These are phyloP conservation scores for Aphanocladium album DNA, from an alignment of 2,329 filamentous ascomycete species.

Conservation along the genomic window DNA sequence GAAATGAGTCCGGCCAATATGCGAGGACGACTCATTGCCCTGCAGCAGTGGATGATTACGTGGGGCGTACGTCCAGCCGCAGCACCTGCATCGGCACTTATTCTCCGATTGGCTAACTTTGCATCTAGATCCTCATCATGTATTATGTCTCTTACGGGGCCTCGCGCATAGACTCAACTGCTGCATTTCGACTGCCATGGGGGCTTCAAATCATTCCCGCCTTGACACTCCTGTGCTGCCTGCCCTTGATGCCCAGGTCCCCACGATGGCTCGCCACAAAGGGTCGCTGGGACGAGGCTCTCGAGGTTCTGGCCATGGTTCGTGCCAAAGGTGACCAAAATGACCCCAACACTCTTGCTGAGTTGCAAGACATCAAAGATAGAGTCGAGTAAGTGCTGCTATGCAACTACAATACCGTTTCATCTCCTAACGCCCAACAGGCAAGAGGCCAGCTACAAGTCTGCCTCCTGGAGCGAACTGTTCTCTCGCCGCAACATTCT, in stretches of 20 bases:
- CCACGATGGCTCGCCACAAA: slow-evolving; percentile 58
- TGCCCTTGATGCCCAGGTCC: slow-evolving; percentile 54
- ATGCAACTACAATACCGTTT: too few relatives aligned
- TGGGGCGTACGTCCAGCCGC: slow-evolving; percentile 39
- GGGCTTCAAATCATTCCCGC: slow-evolving; percentile 57
- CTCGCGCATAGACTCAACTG: slow-evolving; percentile 49
- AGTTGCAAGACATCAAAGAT: slow-evolving; percentile 46
- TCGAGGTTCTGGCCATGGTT: slow-evolving; percentile 46
- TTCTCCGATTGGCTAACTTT: slow-evolving; percentile 29
- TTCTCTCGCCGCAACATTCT: slow-evolving; percentile 40
- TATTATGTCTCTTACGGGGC: slow-evolving; percentile 61
- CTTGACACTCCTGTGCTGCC: slow-evolving; percentile 48
- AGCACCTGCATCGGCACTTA: slow-evolving; percentile 43
- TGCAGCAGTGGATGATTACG: slow-evolving; percentile 47
- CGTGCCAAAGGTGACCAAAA: slow-evolving; percentile 48
- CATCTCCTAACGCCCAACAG: background rate
- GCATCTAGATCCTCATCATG: slow-evolving; percentile 56
- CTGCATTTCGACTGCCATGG: slow-evolving; percentile 60
- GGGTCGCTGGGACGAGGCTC: slow-evolving; percentile 50
- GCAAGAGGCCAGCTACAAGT: slow-evolving; percentile 12
- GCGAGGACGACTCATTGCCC: slow-evolving; percentile 58
- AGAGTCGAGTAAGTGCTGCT: slow-evolving; percentile 17
- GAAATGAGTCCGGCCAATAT: slow-evolving; percentile 46
- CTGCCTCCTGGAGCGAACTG: slow-evolving; percentile 27
- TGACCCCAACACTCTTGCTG: slow-evolving; percentile 49